phyloP scores from a whole-genome alignment of 148 eudicot genomes.

The Rhododendron molle region DNA sequence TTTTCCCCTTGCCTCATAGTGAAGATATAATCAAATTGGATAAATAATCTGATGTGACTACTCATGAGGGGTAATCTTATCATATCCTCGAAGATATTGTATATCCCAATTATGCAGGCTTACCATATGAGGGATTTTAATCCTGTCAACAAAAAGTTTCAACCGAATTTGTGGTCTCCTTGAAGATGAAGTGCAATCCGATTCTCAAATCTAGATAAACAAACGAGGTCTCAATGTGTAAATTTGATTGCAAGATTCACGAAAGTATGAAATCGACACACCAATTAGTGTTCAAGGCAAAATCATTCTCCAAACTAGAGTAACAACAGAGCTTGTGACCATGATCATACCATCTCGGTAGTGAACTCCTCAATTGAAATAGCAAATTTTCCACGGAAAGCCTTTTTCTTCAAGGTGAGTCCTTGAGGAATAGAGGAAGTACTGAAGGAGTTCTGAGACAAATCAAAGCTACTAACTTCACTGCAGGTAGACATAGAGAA shows the following conservation, averaged over 20 bases:
- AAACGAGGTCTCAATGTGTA: neutral
- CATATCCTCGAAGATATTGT: neutral
- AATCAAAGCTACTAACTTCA: neutral
- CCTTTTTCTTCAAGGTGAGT: neutral
- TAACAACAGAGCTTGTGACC: neutral
- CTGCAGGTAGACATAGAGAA: neutral
- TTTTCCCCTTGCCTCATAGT: neutral
- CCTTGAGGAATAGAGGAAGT: slow-evolving; percentile 3
- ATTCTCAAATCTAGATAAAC: neutral
- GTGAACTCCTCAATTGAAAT: slow-evolving; percentile 9
- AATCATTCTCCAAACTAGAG: neutral
- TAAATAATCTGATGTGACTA: neutral
- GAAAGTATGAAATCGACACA: neutral
- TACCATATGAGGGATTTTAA: neutral
- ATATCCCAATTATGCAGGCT: neutral
- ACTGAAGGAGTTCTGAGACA: neutral
- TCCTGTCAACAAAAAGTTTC: neutral
- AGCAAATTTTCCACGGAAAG: slow-evolving; percentile 4
- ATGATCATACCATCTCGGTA: neutral
- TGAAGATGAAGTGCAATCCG: neutral
- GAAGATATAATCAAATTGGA: neutral
- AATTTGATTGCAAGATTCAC: neutral
- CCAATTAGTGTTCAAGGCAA: neutral
- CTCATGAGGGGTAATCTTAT: neutral
- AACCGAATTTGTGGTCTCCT: neutral